phyloP scores from a whole-genome alignment of 306 rosid species.

The Canavalia gladiata region DNA sequence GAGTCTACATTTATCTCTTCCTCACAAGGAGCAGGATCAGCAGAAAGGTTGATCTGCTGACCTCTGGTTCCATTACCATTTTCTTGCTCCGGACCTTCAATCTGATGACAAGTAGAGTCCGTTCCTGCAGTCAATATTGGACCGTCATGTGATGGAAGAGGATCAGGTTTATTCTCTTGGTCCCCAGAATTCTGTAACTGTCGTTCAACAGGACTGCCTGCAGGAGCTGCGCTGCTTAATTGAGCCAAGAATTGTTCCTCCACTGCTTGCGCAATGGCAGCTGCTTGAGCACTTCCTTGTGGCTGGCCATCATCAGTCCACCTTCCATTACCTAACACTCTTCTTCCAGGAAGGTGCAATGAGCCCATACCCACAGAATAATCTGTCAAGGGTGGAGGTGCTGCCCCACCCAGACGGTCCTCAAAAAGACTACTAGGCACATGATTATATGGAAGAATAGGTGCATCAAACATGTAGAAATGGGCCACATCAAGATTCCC shows the following conservation, averaged over 20 bases:
- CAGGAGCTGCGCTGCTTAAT: slow-evolving; percentile 64
- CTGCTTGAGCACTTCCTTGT: slow-evolving; percentile 87
- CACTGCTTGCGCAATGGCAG: slow-evolving; percentile 88
- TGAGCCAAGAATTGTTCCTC: slow-evolving; percentile 85
- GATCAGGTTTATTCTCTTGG: slow-evolving; percentile 72
- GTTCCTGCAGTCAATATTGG: slow-evolving; percentile 57
- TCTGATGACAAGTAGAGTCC: slow-evolving; percentile 64
- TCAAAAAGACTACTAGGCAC: slow-evolving; percentile 77
- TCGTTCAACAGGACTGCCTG: slow-evolving; percentile 65
- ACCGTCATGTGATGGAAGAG: slow-evolving; percentile 69
- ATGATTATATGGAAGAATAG: slow-evolving; percentile 87
- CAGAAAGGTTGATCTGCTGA: slow-evolving; percentile 57
- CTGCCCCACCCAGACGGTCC: slow-evolving; percentile 85
- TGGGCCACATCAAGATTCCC: slow-evolving; percentile 85
- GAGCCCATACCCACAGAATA: slow-evolving; percentile 97
- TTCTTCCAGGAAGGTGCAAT: slow-evolving; percentile 80
- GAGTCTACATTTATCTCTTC: slow-evolving; percentile 71
- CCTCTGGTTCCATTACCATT: slow-evolving; percentile 60
- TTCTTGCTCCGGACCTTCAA: slow-evolving; percentile 72
- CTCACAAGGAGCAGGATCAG: slow-evolving; percentile 56
- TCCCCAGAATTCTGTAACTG: slow-evolving; percentile 68
- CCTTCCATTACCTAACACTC: slow-evolving; percentile 89
- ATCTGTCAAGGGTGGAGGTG: slow-evolving; percentile 94
- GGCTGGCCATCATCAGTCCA: slow-evolving; percentile 99
- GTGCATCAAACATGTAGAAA: slow-evolving; percentile 97